These are phyloP conservation scores for Kwoniella sp. DNA, from an alignment of 768 basidiomycete species.

Conservation along the genomic window DNA sequence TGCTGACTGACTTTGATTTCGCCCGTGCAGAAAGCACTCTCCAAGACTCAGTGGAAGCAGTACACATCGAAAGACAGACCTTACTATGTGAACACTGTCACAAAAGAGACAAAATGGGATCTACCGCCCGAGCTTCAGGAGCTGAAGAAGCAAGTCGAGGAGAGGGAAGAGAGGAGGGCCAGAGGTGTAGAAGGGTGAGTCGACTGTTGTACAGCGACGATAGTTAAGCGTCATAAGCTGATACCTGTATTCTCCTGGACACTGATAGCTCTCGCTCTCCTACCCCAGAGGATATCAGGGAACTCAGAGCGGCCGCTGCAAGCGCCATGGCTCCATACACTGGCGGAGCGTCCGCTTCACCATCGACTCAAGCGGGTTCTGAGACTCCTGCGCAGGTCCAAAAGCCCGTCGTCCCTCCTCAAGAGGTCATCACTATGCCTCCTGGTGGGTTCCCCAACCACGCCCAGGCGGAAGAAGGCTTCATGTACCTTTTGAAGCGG, in stretches of 20 bases:
- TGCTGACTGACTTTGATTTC: not conserved
- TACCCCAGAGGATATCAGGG: constrained; percentile 25
- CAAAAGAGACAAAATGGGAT: constrained; percentile 91
- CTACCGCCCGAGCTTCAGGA: constrained; percentile 89
- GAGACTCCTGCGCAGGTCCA: constrained; percentile 55
- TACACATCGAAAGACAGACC: constrained; percentile 83
- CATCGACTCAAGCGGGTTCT: constrained; percentile 7
- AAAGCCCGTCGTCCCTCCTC: constrained; percentile 60
- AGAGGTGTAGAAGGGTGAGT: constrained; percentile 57
- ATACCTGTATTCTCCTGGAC: constrained; percentile 26
- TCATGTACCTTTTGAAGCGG: constrained; percentile 83
- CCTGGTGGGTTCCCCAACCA: constrained; percentile 83
- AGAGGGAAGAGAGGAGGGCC: constrained; percentile 63
- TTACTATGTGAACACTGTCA: constrained; percentile 67
- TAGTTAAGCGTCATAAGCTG: not conserved
- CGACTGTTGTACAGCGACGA: not conserved
- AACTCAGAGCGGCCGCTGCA: constrained; percentile 21
- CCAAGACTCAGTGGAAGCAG: constrained; percentile 91
- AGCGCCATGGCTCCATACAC: constrained; percentile 27
- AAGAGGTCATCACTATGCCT: constrained; percentile 82
- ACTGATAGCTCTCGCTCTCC: constrained; percentile 33
- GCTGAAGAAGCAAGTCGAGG: constrained; percentile 79
- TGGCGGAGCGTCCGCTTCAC: constrained; percentile 15
- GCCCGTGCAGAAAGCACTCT: constrained; percentile 71
- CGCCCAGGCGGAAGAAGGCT: constrained; percentile 92